Evolutionary conservation across 192 early-diverging fungal genomes (phyloP).

Genomic region (Funneliformis geosporum): DNA sequence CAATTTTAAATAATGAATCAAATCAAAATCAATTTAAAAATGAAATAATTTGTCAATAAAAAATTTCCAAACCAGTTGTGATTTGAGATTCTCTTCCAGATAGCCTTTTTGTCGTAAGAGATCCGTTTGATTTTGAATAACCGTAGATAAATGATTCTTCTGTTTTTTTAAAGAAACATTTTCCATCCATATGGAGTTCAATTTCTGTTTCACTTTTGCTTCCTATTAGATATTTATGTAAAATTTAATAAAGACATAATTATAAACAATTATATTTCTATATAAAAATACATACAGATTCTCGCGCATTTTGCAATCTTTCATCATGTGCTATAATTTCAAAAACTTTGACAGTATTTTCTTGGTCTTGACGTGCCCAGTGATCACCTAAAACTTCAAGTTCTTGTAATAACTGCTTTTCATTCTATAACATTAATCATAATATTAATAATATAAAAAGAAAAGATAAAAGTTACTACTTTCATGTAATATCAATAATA

Average conservation of each 20-base stretch:
- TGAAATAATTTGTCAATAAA: not conserved
- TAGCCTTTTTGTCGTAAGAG: conserved; percentile 19
- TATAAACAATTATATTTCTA: not conserved
- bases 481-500: not conserved
- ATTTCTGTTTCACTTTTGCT: conserved; percentile 18
- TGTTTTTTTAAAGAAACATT: conserved; percentile 29
- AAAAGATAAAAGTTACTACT: not conserved
- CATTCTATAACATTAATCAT: conserved; percentile 8
- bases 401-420: conserved; percentile 12
- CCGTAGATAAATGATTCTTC: not conserved
- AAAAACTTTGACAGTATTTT: conserved; percentile 2
- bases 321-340: conserved; percentile 12
- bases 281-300: not conserved
- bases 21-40: not conserved
- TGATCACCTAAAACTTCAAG: not conserved
- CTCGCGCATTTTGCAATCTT: not conserved
- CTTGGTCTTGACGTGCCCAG: conserved; percentile 4
- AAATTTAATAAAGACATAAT: not conserved
- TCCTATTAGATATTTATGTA: conserved; percentile 8
- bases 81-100: conserved; percentile 19
- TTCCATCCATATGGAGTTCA: conserved; percentile 18
- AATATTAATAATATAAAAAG: not conserved
- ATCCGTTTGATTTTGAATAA: conserved; percentile 13
- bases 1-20: not conserved
- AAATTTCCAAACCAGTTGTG: conserved; percentile 16